Conservation (phyloP, 768 basidiomycete genomes). For the Nidularia pulvinata region DNA sequence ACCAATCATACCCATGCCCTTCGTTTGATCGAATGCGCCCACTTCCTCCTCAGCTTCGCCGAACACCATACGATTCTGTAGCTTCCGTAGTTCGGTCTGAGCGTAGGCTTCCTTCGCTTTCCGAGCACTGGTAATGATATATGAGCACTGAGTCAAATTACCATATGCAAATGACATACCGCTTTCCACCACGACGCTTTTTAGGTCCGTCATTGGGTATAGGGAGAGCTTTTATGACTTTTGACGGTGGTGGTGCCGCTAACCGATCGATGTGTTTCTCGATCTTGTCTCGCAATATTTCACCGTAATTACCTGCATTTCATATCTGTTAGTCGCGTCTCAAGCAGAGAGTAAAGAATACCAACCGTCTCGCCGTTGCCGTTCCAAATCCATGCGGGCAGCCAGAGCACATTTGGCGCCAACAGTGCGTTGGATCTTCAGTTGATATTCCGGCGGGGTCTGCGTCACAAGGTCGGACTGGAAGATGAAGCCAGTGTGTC, state of each 20-base stretch:
- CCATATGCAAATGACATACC: conserved; percentile 43
- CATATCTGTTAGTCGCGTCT: too few species aligned
- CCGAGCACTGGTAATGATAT: conserved; percentile 61
- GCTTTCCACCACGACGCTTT: conserved; percentile 94
- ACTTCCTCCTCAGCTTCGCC: conserved; percentile 96
- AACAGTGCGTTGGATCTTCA: conserved; percentile 91
- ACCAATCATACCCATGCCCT: conserved; percentile 97
- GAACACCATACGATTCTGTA: conserved; percentile 96
- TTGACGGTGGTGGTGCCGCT: conserved; percentile 91
- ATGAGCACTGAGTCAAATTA: conserved; percentile 1
- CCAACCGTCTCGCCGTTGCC: conserved; percentile 76
- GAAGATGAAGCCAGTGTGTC: conserved; percentile 97
- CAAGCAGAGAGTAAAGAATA: not conserved
- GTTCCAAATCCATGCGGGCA: conserved; percentile 92
- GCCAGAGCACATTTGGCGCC: conserved; percentile 92
- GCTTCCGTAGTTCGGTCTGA: conserved; percentile 93
- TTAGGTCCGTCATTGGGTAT: conserved; percentile 95
- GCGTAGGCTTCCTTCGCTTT: conserved; percentile 99
- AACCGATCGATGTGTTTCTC: conserved; percentile 91
- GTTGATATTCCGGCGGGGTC: conserved; percentile 86
- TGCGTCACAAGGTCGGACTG: conserved; percentile 88
- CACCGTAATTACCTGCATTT: conserved; percentile 72
- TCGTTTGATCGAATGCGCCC: conserved; percentile 96
- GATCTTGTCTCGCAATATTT: conserved; percentile 81
- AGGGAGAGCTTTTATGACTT: conserved; percentile 91